These are phyloP conservation scores for Clavispora fructus DNA, from an alignment of 805 yeast species.

Conservation along the genomic window DNA sequence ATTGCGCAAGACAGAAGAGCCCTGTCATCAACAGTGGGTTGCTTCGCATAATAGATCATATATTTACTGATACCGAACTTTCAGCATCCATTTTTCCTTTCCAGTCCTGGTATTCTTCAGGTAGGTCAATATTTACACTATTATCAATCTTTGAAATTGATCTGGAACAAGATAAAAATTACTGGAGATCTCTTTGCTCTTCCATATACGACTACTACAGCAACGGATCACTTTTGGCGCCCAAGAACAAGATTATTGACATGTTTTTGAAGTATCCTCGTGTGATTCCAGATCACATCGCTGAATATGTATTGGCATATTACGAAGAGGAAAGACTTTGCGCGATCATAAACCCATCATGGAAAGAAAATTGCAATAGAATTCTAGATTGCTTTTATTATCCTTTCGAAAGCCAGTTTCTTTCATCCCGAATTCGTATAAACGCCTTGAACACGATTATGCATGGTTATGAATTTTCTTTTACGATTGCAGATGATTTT, in stretches of 20 bases:
- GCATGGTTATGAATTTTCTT: conserved; percentile 32
- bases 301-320: conserved; percentile 41
- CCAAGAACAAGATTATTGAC: conserved; percentile 36
- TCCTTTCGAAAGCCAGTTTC: conserved; percentile 7
- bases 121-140: conserved; percentile 37
- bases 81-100: conserved; percentile 28
- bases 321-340: conserved; percentile 49
- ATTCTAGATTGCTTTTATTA: conserved; percentile 43
- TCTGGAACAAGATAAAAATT: conserved; percentile 24
- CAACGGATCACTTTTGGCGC: conserved; percentile 34
- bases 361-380: conserved; percentile 44
- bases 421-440: conserved; percentile 21
- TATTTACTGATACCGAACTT: conserved; percentile 21
- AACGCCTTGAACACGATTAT: conserved; percentile 31
- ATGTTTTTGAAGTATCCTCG: conserved; percentile 36
- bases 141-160: conserved; percentile 20
- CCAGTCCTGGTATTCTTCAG: conserved; percentile 36
- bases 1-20: conserved; percentile 9
- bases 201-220: conserved; percentile 28
- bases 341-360: conserved; percentile 44
- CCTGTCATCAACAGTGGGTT: conserved; percentile 37
- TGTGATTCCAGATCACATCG: conserved; percentile 31
- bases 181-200: conserved; percentile 31
- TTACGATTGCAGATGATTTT: conserved; percentile 22
- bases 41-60: conserved; percentile 33